Evolutionary conservation across 2,329 filamentous ascomycete species (phyloP).

Genomic region (Beauveria brongniartii): DNA sequence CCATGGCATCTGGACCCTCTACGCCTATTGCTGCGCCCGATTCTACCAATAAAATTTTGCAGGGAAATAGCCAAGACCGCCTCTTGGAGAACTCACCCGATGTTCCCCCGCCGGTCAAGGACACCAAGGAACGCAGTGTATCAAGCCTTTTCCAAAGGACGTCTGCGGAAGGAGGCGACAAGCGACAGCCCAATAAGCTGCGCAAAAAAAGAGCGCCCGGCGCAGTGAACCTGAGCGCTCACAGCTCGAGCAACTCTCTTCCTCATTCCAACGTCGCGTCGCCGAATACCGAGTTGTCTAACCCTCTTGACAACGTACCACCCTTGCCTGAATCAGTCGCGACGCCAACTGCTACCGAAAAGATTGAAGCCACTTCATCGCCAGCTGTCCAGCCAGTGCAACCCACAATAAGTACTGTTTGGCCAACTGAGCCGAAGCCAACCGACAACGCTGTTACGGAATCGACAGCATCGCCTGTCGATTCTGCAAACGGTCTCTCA

Average conservation of each 20-base stretch:
- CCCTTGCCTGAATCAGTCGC: slow-evolving; percentile 14
- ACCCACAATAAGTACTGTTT: slow-evolving; percentile 8
- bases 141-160: slow-evolving; percentile 64
- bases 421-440: background rate
- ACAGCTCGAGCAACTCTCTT: slow-evolving; percentile 79
- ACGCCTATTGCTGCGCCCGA: background rate
- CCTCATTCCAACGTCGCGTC: slow-evolving; percentile 36
- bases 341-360: slow-evolving; percentile 13
- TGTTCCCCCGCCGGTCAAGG: slow-evolving; percentile 33
- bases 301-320: slow-evolving; percentile 35
- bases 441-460: slow-evolving; percentile 48
- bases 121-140: slow-evolving; percentile 58
- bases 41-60: background rate
- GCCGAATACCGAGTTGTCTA: slow-evolving; percentile 36
- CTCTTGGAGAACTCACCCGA: slow-evolving; percentile 35
- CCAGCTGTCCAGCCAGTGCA: slow-evolving; percentile 12
- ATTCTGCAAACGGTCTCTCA: slow-evolving; percentile 71
- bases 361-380: slow-evolving; percentile 4
- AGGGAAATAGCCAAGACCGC: slow-evolving; percentile 42
- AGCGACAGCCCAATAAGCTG: slow-evolving; percentile 78
- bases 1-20: slow-evolving; percentile 8
- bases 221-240: slow-evolving; percentile 75
- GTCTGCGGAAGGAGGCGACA: slow-evolving; percentile 50
- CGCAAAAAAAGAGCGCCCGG: slow-evolving; percentile 76
- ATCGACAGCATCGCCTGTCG: slow-evolving; percentile 69